Conservation (phyloP, 2,329 filamentous ascomycete genomes). For the Annulohypoxylon truncatum region DNA sequence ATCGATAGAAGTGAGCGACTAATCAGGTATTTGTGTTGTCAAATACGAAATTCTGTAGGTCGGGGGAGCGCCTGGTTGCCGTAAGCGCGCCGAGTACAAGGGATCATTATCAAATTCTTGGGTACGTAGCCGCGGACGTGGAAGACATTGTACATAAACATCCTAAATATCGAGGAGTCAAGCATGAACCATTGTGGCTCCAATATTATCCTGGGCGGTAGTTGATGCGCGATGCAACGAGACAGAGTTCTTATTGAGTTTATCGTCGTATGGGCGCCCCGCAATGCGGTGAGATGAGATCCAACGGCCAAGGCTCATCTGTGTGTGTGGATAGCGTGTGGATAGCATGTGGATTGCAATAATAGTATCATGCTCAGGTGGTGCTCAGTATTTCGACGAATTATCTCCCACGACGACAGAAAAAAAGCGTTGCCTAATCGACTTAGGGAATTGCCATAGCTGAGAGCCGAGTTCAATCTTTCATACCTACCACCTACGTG, state of each 20-base stretch:
- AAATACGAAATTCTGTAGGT: slow-evolving; percentile 22
- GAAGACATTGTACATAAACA: slow-evolving; percentile 12
- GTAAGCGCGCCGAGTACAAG: slow-evolving; percentile 32
- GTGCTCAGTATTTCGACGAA: slow-evolving; percentile 15
- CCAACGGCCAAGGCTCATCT: slow-evolving; percentile 29
- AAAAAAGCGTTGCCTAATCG: slow-evolving; percentile 20
- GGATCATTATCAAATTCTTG: slow-evolving; percentile 6
- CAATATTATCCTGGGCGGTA: neutral
- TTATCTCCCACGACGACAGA: slow-evolving; percentile 3
- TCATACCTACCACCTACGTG: too few relatives aligned
- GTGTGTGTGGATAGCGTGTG: slow-evolving; percentile 9
- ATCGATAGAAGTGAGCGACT: slow-evolving; percentile 19
- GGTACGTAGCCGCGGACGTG: neutral
- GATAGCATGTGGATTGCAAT: slow-evolving; percentile 25
- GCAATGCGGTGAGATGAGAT: slow-evolving; percentile 38
- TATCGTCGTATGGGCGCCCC: slow-evolving; percentile 14
- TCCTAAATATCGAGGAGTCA: neutral
- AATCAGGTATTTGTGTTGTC: slow-evolving; percentile 13
- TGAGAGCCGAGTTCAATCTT: slow-evolving; percentile 9
- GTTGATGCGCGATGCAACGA: slow-evolving; percentile 3
- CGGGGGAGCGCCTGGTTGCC: neutral
- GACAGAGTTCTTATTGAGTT: slow-evolving; percentile 18
- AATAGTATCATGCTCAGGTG: slow-evolving; percentile 20
- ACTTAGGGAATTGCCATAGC: slow-evolving; percentile 10
- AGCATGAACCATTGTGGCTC: neutral